Evolutionary conservation across 192 early-diverging fungal species (phyloP), one percentile per base, ranked within the genome.

Genomic region (Rhizoclosmatium globosum): DNA sequence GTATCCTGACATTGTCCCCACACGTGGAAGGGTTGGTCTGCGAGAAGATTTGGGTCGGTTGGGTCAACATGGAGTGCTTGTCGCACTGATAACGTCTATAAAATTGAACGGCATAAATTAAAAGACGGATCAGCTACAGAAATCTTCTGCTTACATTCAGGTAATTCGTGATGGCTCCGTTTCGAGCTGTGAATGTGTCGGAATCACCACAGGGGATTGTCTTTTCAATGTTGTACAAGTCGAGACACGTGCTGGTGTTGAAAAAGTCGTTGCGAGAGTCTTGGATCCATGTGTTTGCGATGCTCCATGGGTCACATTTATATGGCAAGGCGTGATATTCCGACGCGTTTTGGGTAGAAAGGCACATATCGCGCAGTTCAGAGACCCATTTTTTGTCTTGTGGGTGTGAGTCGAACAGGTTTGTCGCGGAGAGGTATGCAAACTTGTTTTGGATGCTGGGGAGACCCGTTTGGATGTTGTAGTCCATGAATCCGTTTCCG

Each of bases 51-150:
- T 31, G 31, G 31, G 31, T 31, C 31, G 31, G 50, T 39, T 44
- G 81, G 62, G n/a, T 82, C 71, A 38, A 77, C 68, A 67, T 82
- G 81, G 47, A 79, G 61, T 31, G 72, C 73, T 19, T 66, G 17
- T 47, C 75, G 78, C 9, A 77, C 67, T 43, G 21, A 67, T 38
- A 47, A 66, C 44, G 59, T 38, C 79, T 80, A 68, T 39, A 76
- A 77, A 4, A 56, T 56, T 77, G 23, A 31, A 31, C 31, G 31
- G 31, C 31, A 31, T 31, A 31, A 31, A 31, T 31, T 0, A 31
- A 31, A 31, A 31, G 31, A 31, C 31, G 31, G 31, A 31, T 31
- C 31, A 31, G 31, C 31, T 0, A 47, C 42, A 61, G 62, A 31
- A 23, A 23, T 78, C 31, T 46, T 45, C 48, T 41, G 13, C 67